phyloP scores from a whole-genome alignment of 805 yeast genomes.

The Starmerella davenportii region DNA sequence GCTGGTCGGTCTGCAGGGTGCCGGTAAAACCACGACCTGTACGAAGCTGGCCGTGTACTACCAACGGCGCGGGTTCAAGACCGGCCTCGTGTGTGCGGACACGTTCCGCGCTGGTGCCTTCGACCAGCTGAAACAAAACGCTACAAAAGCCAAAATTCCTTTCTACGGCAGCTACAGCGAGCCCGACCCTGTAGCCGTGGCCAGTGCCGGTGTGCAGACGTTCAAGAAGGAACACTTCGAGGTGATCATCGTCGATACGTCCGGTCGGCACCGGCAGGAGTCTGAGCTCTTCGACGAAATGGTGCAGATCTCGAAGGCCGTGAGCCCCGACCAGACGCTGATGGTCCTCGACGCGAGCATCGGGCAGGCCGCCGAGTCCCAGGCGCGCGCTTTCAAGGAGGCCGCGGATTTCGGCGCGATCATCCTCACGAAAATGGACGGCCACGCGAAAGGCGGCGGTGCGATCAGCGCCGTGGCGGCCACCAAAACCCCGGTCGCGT shows the following conservation, averaged over 20 bases:
- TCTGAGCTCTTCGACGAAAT: conserved; percentile 78
- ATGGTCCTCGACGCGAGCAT: conserved; percentile 96
- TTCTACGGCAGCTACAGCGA: conserved; percentile 89
- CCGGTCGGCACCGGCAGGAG: conserved; percentile 96
- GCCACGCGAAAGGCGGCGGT: conserved; percentile 99
- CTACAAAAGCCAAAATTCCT: conserved; percentile 86
- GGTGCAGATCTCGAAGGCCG: conserved; percentile 79
- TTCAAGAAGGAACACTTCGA: conserved; percentile 85
- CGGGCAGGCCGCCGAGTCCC: conserved; percentile 96
- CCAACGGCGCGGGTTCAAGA: conserved; percentile 82
- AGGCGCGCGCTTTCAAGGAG: conserved; percentile 85
- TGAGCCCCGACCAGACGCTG: conserved; percentile 85
- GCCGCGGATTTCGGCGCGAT: conserved; percentile 88
- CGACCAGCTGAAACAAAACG: conserved; percentile 94
- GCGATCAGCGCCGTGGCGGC: conserved; percentile 98
- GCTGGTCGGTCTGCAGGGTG: conserved; percentile 98
- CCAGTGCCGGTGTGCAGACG: conserved; percentile 77
- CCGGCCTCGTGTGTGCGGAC: conserved; percentile 95
- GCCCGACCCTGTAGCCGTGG: conserved; percentile 86
- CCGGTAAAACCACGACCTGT: conserved; percentile 96
- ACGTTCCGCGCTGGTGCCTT: conserved; percentile 99
- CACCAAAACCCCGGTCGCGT: conserved; percentile 82
- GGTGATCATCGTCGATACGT: conserved; percentile 86
- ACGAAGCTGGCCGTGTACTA: conserved; percentile 90
- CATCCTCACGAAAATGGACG: conserved; percentile 89